Percentiles rank a stretch among this genome's conserved stretches.
Conservation (phyloP, 2,329 filamentous ascomycete species). For the Chrysosporium keratinophilum region DNA sequence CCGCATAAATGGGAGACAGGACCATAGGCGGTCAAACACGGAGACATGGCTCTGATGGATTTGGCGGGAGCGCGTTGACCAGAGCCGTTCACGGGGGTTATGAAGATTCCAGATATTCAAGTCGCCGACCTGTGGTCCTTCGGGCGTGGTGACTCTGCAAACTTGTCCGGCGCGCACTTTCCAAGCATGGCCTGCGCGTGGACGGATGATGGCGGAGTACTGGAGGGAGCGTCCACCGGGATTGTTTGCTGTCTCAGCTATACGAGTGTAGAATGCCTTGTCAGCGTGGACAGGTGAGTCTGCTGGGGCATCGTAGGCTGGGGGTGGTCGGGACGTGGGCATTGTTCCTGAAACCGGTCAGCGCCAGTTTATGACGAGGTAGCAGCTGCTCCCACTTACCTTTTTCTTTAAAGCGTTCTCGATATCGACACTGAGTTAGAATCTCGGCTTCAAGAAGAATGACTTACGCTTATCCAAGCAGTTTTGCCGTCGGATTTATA, state of each 20-base stretch:
- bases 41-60: conserved; percentile 66
- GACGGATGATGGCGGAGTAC: conserved; percentile 53
- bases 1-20: conserved; percentile 63
- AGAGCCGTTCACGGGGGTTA: conserved; percentile 72
- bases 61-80: conserved; percentile 68
- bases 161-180: conserved; percentile 57
- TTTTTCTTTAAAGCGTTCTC: background rate
- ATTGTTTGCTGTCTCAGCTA: conserved; percentile 28
- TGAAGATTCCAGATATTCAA: conserved; percentile 70
- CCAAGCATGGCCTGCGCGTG: conserved; percentile 66
- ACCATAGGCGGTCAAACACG: conserved; percentile 66
- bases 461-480: background rate
- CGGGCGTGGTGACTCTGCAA: conserved; percentile 62
- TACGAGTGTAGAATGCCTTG: conserved; percentile 28
- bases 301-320: conserved; percentile 31
- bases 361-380: background rate
- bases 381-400: background rate
- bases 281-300: conserved; percentile 30
- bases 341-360: background rate
- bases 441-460: too few relatives aligned
- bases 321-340: conserved; percentile 24
- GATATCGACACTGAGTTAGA: too few relatives aligned
- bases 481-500: conserved; percentile 13
- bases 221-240: conserved; percentile 24
- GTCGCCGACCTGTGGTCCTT: conserved; percentile 72